phyloP scores from a whole-genome alignment of 2,329 filamentous ascomycete genomes.

The Colletotrichum gigasporum region DNA sequence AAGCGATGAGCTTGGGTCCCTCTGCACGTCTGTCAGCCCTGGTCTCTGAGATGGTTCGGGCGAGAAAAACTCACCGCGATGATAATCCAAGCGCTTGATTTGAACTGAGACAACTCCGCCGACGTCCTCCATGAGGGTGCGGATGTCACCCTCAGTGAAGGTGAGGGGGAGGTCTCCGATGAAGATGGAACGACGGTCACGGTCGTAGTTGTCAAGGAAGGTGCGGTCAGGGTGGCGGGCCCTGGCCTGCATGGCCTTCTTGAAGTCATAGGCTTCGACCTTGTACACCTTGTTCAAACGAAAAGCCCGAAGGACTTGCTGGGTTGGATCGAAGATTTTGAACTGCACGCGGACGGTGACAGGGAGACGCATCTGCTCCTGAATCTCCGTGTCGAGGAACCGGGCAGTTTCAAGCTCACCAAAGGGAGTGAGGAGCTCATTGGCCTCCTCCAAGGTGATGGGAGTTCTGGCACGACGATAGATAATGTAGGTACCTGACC shows the following conservation, averaged over 20 bases:
- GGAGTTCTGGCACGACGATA: conserved; percentile 47
- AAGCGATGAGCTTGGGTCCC: conserved; percentile 40
- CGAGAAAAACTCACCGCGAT: background rate
- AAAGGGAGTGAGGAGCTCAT: conserved; percentile 50
- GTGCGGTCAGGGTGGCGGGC: conserved; percentile 28
- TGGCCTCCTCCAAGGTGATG: conserved; percentile 55
- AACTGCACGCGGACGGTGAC: conserved; percentile 57
- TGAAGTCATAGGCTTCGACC: conserved; percentile 42
- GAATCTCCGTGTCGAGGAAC: conserved; percentile 43
- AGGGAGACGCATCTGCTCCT: conserved; percentile 45
- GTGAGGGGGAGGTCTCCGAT: conserved; percentile 54
- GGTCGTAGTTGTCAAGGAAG: conserved; percentile 48
- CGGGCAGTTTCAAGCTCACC: conserved; percentile 51
- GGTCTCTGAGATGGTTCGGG: too few species aligned
- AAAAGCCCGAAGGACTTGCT: conserved; percentile 57
- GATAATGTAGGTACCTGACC: conserved; percentile 59
- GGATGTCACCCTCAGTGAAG: conserved; percentile 47
- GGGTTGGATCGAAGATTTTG: conserved; percentile 58
- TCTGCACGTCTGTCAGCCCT: conserved; percentile 5
- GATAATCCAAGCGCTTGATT: conserved; percentile 33
- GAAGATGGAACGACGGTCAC: conserved; percentile 57
- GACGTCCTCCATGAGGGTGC: conserved; percentile 45
- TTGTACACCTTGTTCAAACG: conserved; percentile 42
- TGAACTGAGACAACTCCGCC: conserved; percentile 48
- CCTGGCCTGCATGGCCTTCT: conserved; percentile 31